A percentile compares a stretch with the other conserved stretches of the same genome.
These are phyloP conservation scores for Xylaria flabelliformis DNA, from an alignment of 495 filamentous ascomycete genomes.

Conservation along the genomic window DNA sequence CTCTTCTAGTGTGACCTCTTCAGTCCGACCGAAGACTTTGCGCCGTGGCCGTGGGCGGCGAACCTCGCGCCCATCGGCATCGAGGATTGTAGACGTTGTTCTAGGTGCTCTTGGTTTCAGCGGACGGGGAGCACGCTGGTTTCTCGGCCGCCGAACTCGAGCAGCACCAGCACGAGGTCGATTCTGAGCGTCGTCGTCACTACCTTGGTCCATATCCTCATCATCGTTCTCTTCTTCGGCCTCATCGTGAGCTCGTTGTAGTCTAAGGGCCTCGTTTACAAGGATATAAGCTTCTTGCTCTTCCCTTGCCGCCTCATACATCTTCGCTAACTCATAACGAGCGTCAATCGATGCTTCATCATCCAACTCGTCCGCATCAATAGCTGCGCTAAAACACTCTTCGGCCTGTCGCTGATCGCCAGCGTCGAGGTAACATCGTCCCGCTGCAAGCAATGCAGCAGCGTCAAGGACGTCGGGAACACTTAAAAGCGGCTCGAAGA, in stretches of 20 bases:
- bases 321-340: constrained; percentile 75
- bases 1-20: constrained; percentile 39
- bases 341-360: constrained; percentile 63
- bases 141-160: constrained; percentile 16
- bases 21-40: constrained; percentile 38
- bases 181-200: constrained; percentile 21
- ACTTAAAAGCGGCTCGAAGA: constrained; percentile 71
- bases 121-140: constrained; percentile 23
- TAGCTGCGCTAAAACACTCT: constrained; percentile 72
- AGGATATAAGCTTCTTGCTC: constrained; percentile 74
- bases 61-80: background rate
- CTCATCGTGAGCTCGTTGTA: constrained; percentile 55
- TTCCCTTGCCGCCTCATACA: constrained; percentile 75
- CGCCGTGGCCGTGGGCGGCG: constrained; percentile 26
- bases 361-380: constrained; percentile 69
- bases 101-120: constrained; percentile 22
- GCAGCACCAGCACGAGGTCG: constrained; percentile 10
- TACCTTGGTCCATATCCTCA: constrained; percentile 35
- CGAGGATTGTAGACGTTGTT: background rate
- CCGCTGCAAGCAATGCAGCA: constrained; percentile 71
- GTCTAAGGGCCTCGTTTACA: constrained; percentile 72
- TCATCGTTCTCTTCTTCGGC: constrained; percentile 52
- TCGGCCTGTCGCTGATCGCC: constrained; percentile 71
- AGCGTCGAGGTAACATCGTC: constrained; percentile 71
- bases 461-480: constrained; percentile 64